Conservation (phyloP, 2,329 filamentous ascomycete species). For the Arthrobotrys megalospora region DNA sequence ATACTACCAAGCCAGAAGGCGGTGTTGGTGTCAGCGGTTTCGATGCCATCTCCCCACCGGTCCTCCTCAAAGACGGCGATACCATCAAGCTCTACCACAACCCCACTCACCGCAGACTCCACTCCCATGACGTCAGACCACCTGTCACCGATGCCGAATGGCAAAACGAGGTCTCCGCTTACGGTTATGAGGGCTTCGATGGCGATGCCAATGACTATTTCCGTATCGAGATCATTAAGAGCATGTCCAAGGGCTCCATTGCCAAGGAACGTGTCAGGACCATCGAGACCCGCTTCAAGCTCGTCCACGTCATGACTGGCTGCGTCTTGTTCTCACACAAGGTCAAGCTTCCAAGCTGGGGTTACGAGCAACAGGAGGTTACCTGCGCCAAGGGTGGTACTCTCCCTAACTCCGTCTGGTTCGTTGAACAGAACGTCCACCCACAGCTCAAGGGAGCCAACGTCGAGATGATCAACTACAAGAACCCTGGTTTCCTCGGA, state of each 20-base stretch:
- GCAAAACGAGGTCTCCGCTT: constrained; percentile 97
- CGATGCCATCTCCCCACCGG: constrained; percentile 72
- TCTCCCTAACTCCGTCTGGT: constrained; percentile 97
- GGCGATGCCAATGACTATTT: constrained; percentile 98
- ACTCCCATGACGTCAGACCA: constrained; percentile 94
- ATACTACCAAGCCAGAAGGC: constrained; percentile 84
- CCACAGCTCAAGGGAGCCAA: constrained; percentile 77
- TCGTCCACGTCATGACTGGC: constrained; percentile 96
- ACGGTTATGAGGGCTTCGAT: constrained; percentile 96
- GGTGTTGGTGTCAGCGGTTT: constrained; percentile 63
- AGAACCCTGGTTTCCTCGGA: constrained; percentile 91
- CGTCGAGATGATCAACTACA: constrained; percentile 96
- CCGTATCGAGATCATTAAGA: constrained; percentile 93
- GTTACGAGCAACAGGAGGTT: constrained; percentile 98
- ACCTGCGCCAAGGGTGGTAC: constrained; percentile 93
- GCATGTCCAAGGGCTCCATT: constrained; percentile 81
- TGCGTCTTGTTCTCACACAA: constrained; percentile 98
- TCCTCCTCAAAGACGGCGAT: constrained; percentile 82
- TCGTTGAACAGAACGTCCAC: constrained; percentile 91
- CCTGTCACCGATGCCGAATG: constrained; percentile 89
- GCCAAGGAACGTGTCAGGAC: constrained; percentile 90
- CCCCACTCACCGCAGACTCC: constrained; percentile 87
- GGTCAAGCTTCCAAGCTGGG: constrained; percentile 98
- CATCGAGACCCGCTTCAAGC: constrained; percentile 95
- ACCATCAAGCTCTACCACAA: constrained; percentile 87